Conservation (phyloP, 129 eudicot species). For the Helichrysum umbraculigerum region DNA sequence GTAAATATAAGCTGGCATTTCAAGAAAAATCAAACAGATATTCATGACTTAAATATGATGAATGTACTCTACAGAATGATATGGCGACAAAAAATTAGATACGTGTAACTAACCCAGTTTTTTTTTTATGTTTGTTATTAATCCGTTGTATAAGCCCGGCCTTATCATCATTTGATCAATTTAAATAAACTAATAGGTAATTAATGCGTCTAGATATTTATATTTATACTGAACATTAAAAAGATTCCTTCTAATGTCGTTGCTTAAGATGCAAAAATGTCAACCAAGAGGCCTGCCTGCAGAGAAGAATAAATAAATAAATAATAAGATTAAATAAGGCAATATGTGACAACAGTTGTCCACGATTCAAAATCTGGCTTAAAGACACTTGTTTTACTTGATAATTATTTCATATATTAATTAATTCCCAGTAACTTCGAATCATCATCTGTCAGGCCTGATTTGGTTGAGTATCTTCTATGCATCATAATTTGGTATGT, state of each 20-base stretch:
- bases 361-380: conserved; percentile 9
- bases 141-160: no score
- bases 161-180: not conserved
- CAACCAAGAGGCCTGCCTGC: conserved; percentile 18
- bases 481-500: no score
- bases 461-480: no score
- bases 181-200: not conserved
- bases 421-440: no score
- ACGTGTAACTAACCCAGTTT: no score
- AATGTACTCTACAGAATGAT: no score
- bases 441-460: no score
- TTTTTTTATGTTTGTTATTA: not conserved
- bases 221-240: conserved; percentile 1
- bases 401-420: not conserved
- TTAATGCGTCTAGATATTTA: not conserved
- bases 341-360: conserved; percentile 13
- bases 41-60: no score
- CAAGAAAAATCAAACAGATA: not conserved
- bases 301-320: not conserved
- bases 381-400: not conserved
- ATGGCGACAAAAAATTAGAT: no score
- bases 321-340: not conserved
- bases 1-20: not conserved
- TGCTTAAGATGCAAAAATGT: conserved; percentile 18
- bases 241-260: conserved; percentile 6